phyloP scores from a whole-genome alignment of 495 filamentous ascomycete genomes.

The Evernia prunastri region DNA sequence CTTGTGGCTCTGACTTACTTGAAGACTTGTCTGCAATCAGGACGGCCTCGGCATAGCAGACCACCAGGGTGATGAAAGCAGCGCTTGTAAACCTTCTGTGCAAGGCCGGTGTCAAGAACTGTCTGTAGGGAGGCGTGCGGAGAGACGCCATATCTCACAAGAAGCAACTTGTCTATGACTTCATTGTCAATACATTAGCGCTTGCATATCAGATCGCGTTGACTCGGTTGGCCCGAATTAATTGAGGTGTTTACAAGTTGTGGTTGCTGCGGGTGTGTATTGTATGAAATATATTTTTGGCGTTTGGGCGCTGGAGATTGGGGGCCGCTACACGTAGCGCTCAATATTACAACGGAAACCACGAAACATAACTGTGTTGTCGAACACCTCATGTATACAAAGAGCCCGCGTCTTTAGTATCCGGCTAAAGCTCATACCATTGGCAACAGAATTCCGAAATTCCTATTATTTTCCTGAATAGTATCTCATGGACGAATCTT shows the following conservation, averaged over 20 bases:
- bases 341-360: neutral
- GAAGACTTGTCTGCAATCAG: slow-evolving; percentile 63
- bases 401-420: neutral
- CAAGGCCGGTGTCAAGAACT: slow-evolving; percentile 82
- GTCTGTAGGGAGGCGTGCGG: slow-evolving; percentile 59
- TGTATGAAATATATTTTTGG: neutral
- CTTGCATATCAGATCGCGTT: neutral
- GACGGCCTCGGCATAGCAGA: slow-evolving; percentile 71
- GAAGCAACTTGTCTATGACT: neutral
- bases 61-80: slow-evolving; percentile 53
- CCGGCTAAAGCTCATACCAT: neutral
- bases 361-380: neutral
- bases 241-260: neutral
- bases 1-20: slow-evolving; percentile 42
- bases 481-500: neutral
- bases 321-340: neutral
- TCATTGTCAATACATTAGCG: neutral
- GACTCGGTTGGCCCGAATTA: neutral
- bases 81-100: slow-evolving; percentile 80
- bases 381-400: neutral
- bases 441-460: too few relatives aligned
- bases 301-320: neutral
- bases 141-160: neutral
- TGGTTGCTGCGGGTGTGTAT: slow-evolving; percentile 1
- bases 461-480: neutral